Base-by-base conservation (phyloP, 768 basidiomycete genomes). In the Phanerochaete carnosa region DNA sequence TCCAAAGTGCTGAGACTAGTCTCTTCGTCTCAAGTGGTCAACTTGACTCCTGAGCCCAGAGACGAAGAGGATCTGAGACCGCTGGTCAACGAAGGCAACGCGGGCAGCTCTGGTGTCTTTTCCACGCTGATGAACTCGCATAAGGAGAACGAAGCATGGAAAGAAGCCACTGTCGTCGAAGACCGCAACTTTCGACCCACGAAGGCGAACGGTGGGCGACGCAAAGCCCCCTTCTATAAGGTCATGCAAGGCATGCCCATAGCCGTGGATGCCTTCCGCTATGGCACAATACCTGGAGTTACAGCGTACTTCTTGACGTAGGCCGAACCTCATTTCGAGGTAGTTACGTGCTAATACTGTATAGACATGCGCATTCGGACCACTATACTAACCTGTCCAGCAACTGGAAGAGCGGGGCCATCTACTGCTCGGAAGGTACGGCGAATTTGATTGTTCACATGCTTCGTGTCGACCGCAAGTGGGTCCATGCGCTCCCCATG, bases 251-350 rank as follows among this genome's bases (percentile, higher is more conserved):
- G 97, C 1, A 97, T 98, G 95, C 94, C 95, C 9, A 90, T 99
- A 26, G 94, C 96, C 16, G 97, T 99, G 0, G 97, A 99, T 70
- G 97, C 95, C 1, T 99, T 99, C 74, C 84, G 89, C 37, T 99
- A 98, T 70, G 97, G 96, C 6, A 79, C 81, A 28, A 95, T 99
- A 52, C 95, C 95, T 5, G 87, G 85, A 11, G 84, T 98, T 26
- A 91, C 85, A 29, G 92, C 95, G 0, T 98, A 98, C 72, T 94
- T 97, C 66, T 74, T 98, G 63, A 94, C 94, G 95, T 95, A 67
- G 61, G 80, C 66, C 49, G 72, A 65, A 13, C 35, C n/a, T 22
- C 19, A 25, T 22, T 5, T 23, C 52, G 35, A 64, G 64, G 26
- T 43, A 39, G 47, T 47, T 12, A 26, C 54, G 45, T 45, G 26